phyloP scores from a whole-genome alignment of 2,329 filamentous ascomycete genomes.

The Xylaria sp. region DNA sequence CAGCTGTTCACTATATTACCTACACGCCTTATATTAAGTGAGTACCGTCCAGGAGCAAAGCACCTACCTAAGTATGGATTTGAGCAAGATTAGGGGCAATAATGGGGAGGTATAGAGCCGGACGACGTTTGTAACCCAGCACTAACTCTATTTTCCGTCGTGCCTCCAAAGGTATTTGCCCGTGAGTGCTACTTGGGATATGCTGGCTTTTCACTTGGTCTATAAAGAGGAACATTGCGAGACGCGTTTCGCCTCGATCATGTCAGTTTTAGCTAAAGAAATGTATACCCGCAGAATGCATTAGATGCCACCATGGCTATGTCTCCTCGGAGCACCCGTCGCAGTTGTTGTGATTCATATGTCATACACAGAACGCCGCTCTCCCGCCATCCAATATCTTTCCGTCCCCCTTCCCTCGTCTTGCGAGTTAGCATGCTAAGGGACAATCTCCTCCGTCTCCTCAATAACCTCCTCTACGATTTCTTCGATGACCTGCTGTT shows the following conservation, averaged over 20 bases:
- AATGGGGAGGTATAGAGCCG: too few relatives aligned
- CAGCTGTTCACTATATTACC: too few relatives aligned
- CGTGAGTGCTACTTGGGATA: neutral
- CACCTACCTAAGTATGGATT: too few relatives aligned
- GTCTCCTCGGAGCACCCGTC: conserved; percentile 19
- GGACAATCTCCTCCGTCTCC: conserved; percentile 83
- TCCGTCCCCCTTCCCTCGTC: neutral
- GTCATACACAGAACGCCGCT: conserved; percentile 45
- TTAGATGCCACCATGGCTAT: conserved; percentile 22
- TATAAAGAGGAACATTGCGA: neutral
- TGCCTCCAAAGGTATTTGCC: neutral
- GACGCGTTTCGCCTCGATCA: neutral
- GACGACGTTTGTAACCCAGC: too few relatives aligned
- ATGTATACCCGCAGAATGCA: conserved; percentile 24
- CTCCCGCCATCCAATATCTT: conserved; percentile 32
- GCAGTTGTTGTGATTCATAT: conserved; percentile 37
- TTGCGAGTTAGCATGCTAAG: conserved; percentile 32
- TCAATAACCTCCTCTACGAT: conserved; percentile 85
- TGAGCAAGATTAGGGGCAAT: too few relatives aligned
- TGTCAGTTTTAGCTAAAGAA: conserved; percentile 12
- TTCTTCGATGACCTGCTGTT: conserved; percentile 84
- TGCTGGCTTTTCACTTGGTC: neutral
- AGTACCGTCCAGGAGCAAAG: too few relatives aligned
- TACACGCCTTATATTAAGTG: too few relatives aligned
- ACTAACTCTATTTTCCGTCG: neutral